Conservation (phyloP, 768 basidiomycete genomes). For the Omphalotus guepiniiformis region DNA sequence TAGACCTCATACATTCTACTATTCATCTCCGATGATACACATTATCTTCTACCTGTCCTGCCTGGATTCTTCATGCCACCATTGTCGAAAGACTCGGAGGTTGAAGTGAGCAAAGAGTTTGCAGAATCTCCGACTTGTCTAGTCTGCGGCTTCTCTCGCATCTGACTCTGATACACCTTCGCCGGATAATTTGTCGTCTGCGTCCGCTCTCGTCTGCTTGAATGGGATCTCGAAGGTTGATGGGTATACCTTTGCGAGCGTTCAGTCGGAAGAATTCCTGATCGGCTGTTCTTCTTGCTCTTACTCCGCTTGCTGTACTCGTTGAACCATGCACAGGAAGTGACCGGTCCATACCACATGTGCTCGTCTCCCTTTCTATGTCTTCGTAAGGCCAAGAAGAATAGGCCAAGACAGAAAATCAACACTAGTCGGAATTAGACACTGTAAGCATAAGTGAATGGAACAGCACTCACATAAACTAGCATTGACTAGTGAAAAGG, state of each 20-base stretch:
- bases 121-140: too few relatives aligned
- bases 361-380: constrained; percentile 42
- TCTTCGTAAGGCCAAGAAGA: constrained; percentile 37
- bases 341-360: constrained; percentile 71
- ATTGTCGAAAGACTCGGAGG: constrained; percentile 33
- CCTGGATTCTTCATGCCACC: constrained; percentile 42
- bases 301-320: constrained; percentile 38
- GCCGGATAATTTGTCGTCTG: constrained; percentile 4
- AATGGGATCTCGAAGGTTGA: constrained; percentile 4
- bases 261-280: constrained; percentile 36
- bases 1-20: background rate
- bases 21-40: background rate
- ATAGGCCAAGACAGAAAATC: constrained; percentile 31
- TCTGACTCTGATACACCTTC: constrained; percentile 4
- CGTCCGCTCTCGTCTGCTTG: constrained; percentile 5
- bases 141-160: constrained; percentile 2
- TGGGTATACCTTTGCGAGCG: background rate
- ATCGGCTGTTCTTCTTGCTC: constrained; percentile 31
- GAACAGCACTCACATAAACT: constrained; percentile 51
- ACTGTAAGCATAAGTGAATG: constrained; percentile 6
- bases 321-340: constrained; percentile 70
- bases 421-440: constrained; percentile 26
- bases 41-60: constrained; percentile 12
- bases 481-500: constrained; percentile 77
- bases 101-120: constrained; percentile 29